A percentile compares a stretch with the other conserved stretches of the same genome.
phyloP scores from a whole-genome alignment of 2,329 filamentous ascomycete genomes.

The Conoideocrella luteorostrata region DNA sequence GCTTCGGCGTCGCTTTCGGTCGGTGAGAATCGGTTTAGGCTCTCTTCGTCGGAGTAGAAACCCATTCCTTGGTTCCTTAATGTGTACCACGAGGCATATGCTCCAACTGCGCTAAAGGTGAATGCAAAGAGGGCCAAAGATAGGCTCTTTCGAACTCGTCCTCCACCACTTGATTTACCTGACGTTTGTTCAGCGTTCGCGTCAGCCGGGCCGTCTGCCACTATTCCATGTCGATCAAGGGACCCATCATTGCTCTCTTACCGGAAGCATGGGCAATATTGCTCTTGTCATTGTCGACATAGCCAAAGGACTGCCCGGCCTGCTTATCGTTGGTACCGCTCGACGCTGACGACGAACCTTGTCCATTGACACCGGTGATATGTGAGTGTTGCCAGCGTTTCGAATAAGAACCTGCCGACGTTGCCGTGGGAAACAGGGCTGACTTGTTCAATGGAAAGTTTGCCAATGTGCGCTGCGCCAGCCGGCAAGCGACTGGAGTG shows the following conservation, averaged over 20 bases:
- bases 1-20: constrained; percentile 41
- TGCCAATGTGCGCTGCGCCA: constrained; percentile 5
- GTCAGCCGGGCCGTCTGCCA: neutral
- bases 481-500: neutral
- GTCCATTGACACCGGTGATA: neutral
- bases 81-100: constrained; percentile 28
- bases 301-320: too few relatives aligned
- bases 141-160: constrained; percentile 15
- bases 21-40: constrained; percentile 58
- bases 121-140: constrained; percentile 22
- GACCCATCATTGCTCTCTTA: neutral
- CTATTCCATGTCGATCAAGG: too few relatives aligned
- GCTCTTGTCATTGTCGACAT: neutral
- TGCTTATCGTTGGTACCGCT: neutral
- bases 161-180: neutral
- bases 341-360: neutral
- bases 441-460: neutral
- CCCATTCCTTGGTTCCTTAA: constrained; percentile 29
- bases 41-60: constrained; percentile 59
- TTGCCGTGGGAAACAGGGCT: neutral
- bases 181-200: neutral
- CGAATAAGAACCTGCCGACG: neutral
- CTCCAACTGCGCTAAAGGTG: constrained; percentile 24
- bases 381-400: constrained; percentile 5
- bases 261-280: neutral